phyloP scores from a whole-genome alignment of 108 stramenopile genomes.

The Discostella pseudostelligera region DNA sequence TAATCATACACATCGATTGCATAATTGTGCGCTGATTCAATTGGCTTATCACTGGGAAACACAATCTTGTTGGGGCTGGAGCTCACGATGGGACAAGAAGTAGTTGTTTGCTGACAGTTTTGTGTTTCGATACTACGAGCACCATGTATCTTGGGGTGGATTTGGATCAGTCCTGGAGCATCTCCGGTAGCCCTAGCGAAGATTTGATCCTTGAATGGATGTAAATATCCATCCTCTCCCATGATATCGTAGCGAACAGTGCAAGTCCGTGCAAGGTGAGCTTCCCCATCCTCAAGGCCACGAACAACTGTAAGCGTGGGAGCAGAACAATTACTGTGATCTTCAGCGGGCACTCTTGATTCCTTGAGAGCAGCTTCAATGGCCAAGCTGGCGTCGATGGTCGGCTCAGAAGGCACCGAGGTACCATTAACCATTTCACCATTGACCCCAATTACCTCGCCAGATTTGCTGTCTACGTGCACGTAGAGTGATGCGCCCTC shows the following conservation, averaged over 20 bases:
- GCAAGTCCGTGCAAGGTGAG: slow-evolving; percentile 6
- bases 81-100: too few species aligned
- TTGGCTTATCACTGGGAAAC: too few species aligned
- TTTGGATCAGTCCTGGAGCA: neutral
- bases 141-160: neutral
- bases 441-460: neutral
- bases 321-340: neutral
- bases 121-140: neutral
- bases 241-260: neutral
- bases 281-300: slow-evolving; percentile 8
- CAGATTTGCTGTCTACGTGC: neutral
- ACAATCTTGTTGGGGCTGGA: too few species aligned
- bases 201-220: neutral
- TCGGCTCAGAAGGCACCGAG: slow-evolving; percentile 4
- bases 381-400: slow-evolving; percentile 4
- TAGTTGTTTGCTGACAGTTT: neutral
- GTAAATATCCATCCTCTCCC: neutral
- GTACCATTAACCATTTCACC: neutral
- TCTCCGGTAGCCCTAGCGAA: slow-evolving; percentile 1
- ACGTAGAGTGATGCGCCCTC: slow-evolving; percentile 5
- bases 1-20: neutral
- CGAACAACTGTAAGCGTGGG: slow-evolving; percentile 7
- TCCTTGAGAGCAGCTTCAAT: slow-evolving; percentile 3
- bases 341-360: neutral
- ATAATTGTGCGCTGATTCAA: too few species aligned